Conservation (phyloP, 306 rosid genomes). For the Coriaria nepalensis region DNA sequence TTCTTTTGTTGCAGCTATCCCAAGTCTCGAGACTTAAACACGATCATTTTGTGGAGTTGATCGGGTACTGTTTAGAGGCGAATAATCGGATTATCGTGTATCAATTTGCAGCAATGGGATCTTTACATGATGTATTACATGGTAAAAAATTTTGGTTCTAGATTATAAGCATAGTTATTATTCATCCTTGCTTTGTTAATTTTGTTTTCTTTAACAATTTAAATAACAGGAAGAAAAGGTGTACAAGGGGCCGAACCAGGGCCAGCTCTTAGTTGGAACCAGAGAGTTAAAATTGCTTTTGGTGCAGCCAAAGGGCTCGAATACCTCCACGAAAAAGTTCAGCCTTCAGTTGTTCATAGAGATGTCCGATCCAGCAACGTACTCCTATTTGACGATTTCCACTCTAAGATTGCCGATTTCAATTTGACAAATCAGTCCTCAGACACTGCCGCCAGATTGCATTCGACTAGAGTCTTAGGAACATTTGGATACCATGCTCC, state of each 20-base stretch:
- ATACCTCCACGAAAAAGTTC: conserved; percentile 73
- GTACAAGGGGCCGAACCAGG: conserved; percentile 94
- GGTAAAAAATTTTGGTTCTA: conserved; percentile 28
- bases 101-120: conserved; percentile 68
- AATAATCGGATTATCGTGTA: conserved; percentile 71
- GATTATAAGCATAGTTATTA: neutral
- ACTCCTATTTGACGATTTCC: conserved; percentile 51
- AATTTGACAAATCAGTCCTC: conserved; percentile 76
- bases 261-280: conserved; percentile 63
- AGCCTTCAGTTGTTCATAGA: conserved; percentile 74
- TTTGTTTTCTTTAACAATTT: neutral
- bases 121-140: conserved; percentile 86
- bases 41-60: conserved; percentile 69
- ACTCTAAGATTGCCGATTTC: conserved; percentile 71
- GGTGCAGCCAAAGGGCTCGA: conserved; percentile 92
- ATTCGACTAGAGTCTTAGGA: conserved; percentile 91
- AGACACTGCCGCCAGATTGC: conserved; percentile 74
- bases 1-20: conserved; percentile 49
- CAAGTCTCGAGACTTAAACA: conserved; percentile 75
- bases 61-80: conserved; percentile 79
- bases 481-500: conserved; percentile 99
- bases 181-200: neutral
- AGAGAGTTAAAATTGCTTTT: conserved; percentile 68
- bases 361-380: conserved; percentile 88
- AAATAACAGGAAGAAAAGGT: conserved; percentile 63